Evolutionary conservation across 2,329 filamentous ascomycete species (phyloP).

Genomic region (Teratosphaeria zuluensis): DNA sequence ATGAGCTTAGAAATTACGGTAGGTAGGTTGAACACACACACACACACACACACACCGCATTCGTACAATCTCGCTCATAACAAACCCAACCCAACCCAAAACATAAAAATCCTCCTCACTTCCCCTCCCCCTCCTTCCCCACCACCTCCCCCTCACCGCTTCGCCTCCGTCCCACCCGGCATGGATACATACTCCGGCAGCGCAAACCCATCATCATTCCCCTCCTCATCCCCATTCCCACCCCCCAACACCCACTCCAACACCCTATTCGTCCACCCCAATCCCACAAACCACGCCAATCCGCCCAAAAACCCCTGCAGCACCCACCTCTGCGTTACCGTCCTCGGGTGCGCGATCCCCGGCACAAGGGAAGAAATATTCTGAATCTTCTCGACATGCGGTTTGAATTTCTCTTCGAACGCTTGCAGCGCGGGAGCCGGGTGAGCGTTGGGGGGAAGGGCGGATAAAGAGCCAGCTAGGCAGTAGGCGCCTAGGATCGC

Average conservation of each 20-base stretch:
- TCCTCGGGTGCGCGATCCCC: constrained; percentile 18
- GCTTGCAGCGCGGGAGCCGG: constrained; percentile 13
- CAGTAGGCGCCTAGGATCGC: constrained; percentile 32
- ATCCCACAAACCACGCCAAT: neutral
- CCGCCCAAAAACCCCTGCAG: constrained; percentile 1
- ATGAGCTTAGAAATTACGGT: too few relatives aligned
- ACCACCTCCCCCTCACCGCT: too few relatives aligned
- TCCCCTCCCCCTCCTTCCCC: too few relatives aligned
- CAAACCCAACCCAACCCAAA: too few relatives aligned
- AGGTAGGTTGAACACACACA: too few relatives aligned
- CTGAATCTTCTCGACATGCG: constrained; percentile 18
- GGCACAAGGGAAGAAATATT: constrained; percentile 21
- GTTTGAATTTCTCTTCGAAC: constrained; percentile 20
- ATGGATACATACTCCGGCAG: too few relatives aligned
- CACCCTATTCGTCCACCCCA: neutral
- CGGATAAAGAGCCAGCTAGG: constrained; percentile 21
- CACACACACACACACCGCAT: too few relatives aligned
- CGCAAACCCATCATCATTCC: too few relatives aligned
- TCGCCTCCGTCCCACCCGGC: too few relatives aligned
- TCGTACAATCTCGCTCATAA: too few relatives aligned
- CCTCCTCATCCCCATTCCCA: too few relatives aligned
- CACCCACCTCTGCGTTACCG: constrained; percentile 13
- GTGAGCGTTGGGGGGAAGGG: neutral
- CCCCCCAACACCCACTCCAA: neutral
- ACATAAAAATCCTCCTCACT: too few relatives aligned